phyloP scores from a whole-genome alignment of 805 yeast genomes.

The Geotrichum ghanense region DNA sequence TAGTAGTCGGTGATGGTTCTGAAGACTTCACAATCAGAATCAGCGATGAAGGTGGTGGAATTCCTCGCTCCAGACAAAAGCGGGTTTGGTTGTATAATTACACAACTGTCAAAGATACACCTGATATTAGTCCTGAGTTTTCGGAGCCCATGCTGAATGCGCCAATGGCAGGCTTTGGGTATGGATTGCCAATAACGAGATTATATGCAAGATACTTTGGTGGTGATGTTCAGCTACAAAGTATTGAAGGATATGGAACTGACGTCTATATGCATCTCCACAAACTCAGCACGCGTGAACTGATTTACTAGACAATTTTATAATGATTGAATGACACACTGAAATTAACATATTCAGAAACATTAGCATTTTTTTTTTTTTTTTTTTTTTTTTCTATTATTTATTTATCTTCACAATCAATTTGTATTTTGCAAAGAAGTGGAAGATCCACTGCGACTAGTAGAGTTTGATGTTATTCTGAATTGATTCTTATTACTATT shows the following conservation, averaged over 20 bases:
- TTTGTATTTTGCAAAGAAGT: no score
- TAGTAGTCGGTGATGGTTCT: slow-evolving; percentile 77
- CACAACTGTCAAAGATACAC: slow-evolving; percentile 72
- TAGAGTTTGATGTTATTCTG: not conserved
- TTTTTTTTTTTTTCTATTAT: no score
- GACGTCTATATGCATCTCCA: slow-evolving; percentile 84
- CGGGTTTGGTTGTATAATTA: slow-evolving; percentile 85
- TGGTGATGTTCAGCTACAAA: slow-evolving; percentile 74
- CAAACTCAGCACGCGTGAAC: slow-evolving; percentile 43
- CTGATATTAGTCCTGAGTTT: slow-evolving; percentile 47
- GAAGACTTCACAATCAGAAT: slow-evolving; percentile 87
- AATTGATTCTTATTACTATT: no score
- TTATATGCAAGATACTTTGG: slow-evolving; percentile 84
- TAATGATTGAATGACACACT: no score
- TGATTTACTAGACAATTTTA: not conserved
- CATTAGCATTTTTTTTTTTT: no score
- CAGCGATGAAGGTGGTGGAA: slow-evolving; percentile 92
- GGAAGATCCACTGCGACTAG: no score
- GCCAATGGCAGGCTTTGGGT: slow-evolving; percentile 92
- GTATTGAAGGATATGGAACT: slow-evolving; percentile 93
- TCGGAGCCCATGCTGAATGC: slow-evolving; percentile 62
- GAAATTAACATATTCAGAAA: no score
- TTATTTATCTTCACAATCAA: no score
- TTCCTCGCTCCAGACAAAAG: slow-evolving; percentile 73
- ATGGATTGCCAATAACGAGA: slow-evolving; percentile 78